phyloP scores from a whole-genome alignment of 805 yeast genomes.

The Barnettozyma wickerhamii region DNA sequence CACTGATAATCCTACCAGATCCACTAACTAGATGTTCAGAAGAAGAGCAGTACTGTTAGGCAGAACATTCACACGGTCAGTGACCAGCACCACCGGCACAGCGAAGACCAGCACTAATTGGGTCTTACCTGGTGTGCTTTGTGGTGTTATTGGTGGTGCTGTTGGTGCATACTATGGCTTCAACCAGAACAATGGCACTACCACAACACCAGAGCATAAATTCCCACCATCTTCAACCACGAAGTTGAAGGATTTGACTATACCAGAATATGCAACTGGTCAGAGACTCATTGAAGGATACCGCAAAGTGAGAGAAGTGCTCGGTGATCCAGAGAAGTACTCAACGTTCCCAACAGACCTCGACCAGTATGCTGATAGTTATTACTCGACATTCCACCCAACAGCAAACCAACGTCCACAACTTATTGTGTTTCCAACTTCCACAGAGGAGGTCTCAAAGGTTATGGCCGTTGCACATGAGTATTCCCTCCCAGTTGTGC shows the following conservation, averaged over 20 bases:
- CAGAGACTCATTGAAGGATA: constrained; percentile 41
- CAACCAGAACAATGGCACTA: background rate
- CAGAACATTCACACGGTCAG: background rate
- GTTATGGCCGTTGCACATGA: constrained; percentile 53
- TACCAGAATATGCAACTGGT: constrained; percentile 49
- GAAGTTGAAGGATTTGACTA: constrained; percentile 33
- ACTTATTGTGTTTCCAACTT: constrained; percentile 51
- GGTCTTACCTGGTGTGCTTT: background rate
- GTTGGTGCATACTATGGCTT: background rate
- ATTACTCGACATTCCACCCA: constrained; percentile 51
- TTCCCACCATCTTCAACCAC: constrained; percentile 36
- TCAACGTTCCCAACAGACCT: constrained; percentile 37
- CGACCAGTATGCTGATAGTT: constrained; percentile 31
- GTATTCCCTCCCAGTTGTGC: constrained; percentile 62
- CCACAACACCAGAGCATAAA: no score
- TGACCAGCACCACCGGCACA: background rate
- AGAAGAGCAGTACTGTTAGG: no score
- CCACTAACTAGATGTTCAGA: no score
- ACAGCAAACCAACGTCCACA: constrained; percentile 44
- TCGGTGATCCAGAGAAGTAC: constrained; percentile 45
- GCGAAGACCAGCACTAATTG: background rate
- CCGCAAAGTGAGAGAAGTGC: constrained; percentile 37
- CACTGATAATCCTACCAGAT: no score
- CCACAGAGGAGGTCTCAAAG: constrained; percentile 60
- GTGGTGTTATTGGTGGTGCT: background rate